These are phyloP conservation scores for Rhizopus microsporus DNA, from an alignment of 371 early-diverging fungal genomes.

Conservation along the genomic window DNA sequence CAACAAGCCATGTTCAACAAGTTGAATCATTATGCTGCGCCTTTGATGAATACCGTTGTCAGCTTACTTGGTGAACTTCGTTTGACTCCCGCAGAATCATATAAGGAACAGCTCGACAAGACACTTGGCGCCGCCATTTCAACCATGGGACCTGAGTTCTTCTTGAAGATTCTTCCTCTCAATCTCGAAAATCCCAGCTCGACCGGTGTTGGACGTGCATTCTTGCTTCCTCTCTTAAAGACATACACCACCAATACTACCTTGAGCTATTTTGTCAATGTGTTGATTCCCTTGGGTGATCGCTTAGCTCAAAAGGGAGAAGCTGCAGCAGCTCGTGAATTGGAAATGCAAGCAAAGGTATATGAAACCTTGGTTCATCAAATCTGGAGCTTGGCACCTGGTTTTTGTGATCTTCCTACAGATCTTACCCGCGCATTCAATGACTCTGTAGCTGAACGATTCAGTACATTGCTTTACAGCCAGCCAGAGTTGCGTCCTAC, in stretches of 20 bases:
- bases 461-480: constrained; percentile 67
- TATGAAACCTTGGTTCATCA: constrained; percentile 87
- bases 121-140: constrained; percentile 80
- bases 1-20: constrained; percentile 75
- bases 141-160: constrained; percentile 79
- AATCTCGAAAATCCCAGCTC: constrained; percentile 72
- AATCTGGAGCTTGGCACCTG: constrained; percentile 88
- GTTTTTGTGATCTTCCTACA: constrained; percentile 81
- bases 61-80: constrained; percentile 76
- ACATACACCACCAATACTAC: constrained; percentile 77
- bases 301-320: constrained; percentile 69
- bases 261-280: constrained; percentile 73
- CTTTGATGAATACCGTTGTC: constrained; percentile 65
- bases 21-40: constrained; percentile 66
- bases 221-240: constrained; percentile 80
- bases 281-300: constrained; percentile 78
- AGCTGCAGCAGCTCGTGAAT: constrained; percentile 61
- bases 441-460: constrained; percentile 66
- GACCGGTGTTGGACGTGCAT: constrained; percentile 72
- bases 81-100: constrained; percentile 79
- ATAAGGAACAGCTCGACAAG: constrained; percentile 83
- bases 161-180: constrained; percentile 81
- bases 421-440: constrained; percentile 69
- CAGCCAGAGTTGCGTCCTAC: constrained; percentile 79
- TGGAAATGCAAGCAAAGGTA: constrained; percentile 85